Conservation (phyloP, 208 protist genomes). For the Acanthamoeba pearcei region DNA sequence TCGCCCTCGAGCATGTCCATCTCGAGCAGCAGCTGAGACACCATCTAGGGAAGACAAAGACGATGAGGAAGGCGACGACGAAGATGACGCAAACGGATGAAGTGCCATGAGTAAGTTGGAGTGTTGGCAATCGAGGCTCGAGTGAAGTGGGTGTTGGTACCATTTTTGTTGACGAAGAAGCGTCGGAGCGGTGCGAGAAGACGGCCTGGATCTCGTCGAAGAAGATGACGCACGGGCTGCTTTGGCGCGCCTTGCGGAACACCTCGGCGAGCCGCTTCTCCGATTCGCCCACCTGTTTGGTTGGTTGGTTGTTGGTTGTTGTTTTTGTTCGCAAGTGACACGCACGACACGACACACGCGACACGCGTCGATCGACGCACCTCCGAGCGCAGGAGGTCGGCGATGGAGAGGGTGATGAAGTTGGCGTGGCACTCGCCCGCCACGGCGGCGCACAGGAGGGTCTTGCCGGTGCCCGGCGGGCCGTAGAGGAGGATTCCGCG, state of each 20-base stretch:
- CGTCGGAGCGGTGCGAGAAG: conserved; percentile 30
- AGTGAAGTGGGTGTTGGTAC: neutral
- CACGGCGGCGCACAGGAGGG: conserved; percentile 53
- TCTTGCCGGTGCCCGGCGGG: conserved; percentile 70
- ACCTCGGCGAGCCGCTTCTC: conserved; percentile 67
- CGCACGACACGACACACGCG: too few species aligned
- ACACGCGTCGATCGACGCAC: neutral
- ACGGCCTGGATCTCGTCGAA: conserved; percentile 74
- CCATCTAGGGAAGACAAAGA: conserved; percentile 5
- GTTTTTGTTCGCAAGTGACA: neutral
- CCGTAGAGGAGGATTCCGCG: conserved; percentile 64
- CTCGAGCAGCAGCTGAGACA: conserved; percentile 63
- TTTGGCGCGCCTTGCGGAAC: conserved; percentile 49
- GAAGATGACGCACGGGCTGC: conserved; percentile 69
- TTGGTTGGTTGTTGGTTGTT: neutral
- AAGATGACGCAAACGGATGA: neutral
- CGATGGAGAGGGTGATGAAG: conserved; percentile 56
- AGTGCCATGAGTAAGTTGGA: neutral
- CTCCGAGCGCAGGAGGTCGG: conserved; percentile 61
- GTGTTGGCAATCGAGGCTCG: neutral
- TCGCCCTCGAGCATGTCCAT: conserved; percentile 37
- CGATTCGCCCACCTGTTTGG: conserved; percentile 53
- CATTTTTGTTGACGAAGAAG: conserved; percentile 58
- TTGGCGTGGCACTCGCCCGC: conserved; percentile 63
- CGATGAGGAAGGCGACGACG: neutral